These are phyloP conservation scores for Ramularia collo-cygni DNA, from an alignment of 2,329 filamentous ascomycete species.

Conservation along the genomic window DNA sequence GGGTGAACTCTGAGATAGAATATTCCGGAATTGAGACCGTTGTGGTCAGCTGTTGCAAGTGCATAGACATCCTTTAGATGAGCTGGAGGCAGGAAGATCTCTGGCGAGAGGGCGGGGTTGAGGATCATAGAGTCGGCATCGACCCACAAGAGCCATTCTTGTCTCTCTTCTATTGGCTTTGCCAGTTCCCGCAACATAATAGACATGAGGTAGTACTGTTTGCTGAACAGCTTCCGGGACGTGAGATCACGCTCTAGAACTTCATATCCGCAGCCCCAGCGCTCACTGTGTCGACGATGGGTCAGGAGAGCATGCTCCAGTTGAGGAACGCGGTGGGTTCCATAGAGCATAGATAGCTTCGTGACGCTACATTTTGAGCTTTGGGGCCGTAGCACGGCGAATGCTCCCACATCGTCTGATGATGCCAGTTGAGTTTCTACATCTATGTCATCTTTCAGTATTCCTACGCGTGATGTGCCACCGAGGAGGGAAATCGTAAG, in stretches of 20 bases:
- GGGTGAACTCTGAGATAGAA: slow-evolving; percentile 28
- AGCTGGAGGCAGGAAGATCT: slow-evolving; percentile 28
- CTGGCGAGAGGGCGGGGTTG: slow-evolving; percentile 26
- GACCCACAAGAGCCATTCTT: slow-evolving; percentile 29
- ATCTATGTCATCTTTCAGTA: too few relatives aligned
- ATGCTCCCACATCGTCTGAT: too few relatives aligned
- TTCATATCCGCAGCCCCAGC: slow-evolving; percentile 7
- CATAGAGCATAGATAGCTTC: slow-evolving; percentile 13
- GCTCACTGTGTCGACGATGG: slow-evolving; percentile 7
- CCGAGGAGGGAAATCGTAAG: too few relatives aligned
- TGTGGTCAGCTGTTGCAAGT: slow-evolving; percentile 23
- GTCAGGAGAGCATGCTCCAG: slow-evolving; percentile 4
- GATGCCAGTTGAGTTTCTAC: too few relatives aligned
- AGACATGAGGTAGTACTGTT: slow-evolving; percentile 10
- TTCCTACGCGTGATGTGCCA: too few relatives aligned
- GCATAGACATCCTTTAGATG: slow-evolving; percentile 21
- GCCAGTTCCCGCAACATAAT: slow-evolving; percentile 24
- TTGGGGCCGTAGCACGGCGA: background rate
- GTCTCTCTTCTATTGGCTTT: slow-evolving; percentile 19
- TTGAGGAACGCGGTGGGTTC: slow-evolving; percentile 6
- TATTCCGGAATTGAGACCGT: slow-evolving; percentile 25
- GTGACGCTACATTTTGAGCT: background rate
- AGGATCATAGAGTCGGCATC: slow-evolving; percentile 26
- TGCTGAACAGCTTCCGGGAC: slow-evolving; percentile 11
- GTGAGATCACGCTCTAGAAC: slow-evolving; percentile 8